Evolutionary conservation across 176 grass and related monocot genomes (phyloP).

Genomic region (Coix lacrymajobi): DNA sequence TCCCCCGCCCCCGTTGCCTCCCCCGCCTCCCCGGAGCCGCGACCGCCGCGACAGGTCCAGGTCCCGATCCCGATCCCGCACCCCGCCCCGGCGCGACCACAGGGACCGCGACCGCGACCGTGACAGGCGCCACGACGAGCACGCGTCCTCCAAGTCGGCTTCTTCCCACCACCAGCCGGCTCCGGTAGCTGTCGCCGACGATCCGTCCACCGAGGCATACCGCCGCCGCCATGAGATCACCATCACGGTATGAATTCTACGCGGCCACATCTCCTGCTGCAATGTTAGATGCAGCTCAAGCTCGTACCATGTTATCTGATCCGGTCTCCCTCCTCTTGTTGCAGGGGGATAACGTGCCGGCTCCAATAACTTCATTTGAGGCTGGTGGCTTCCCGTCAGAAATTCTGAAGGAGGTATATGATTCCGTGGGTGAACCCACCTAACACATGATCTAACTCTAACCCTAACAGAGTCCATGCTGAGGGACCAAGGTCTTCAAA

Average conservation of each 20-base stretch:
- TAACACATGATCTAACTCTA: conserved; percentile 29
- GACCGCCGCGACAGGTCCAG: conserved; percentile 36
- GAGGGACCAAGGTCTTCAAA: conserved; percentile 6
- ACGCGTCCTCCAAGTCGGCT: conserved; percentile 24
- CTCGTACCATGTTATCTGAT: conserved; percentile 9
- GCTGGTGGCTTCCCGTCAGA: conserved; percentile 65
- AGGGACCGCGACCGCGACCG: conserved; percentile 51
- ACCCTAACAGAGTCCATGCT: conserved; percentile 26
- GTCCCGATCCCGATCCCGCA: conserved; percentile 27
- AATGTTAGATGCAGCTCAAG: background rate
- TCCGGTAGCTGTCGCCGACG: conserved; percentile 22
- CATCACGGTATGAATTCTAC: conserved; percentile 49
- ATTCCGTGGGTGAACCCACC: background rate
- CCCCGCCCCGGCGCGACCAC: conserved; percentile 38
- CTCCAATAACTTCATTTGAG: conserved; percentile 80
- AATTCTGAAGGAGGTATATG: conserved; percentile 93
- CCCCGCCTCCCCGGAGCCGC: conserved; percentile 41
- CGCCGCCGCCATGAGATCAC: conserved; percentile 83
- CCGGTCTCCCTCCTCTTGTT: background rate
- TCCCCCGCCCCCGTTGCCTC: conserved; percentile 58
- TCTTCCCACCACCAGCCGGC: conserved; percentile 25
- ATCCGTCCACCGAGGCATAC: conserved; percentile 58
- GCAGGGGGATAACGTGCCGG: conserved; percentile 80
- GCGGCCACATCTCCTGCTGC: background rate
- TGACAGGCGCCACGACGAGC: conserved; percentile 51